Evolutionary conservation across 129 eudicot species (phyloP), one percentile per base, ranked within the genome.

Genomic region (Tagetes patula): DNA sequence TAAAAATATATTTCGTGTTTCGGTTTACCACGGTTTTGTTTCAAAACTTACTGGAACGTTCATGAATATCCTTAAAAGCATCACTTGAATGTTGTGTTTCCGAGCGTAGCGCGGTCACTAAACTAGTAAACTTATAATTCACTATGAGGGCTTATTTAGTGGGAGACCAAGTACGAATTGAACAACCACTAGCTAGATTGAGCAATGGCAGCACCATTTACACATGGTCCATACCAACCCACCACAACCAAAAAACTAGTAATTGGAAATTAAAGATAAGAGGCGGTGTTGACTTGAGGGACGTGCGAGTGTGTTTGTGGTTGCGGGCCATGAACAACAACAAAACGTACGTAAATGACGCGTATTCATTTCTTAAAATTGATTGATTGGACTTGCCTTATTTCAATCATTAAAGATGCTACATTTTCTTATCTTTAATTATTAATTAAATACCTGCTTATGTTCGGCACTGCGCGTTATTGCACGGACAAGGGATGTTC

Each of bases 171-270:
- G 27, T 20, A 20, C 27, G 27, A 20, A 20, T 20, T 43, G 52
- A 65, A 75, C 65, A 54, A 75, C 36, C 55, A 75, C 12, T 71
- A 38, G 52, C 27, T 20, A 20, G 27, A 20, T 20, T 20, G 27
- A 54, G 41, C 55, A 8, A n/a, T 32, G 49, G 43, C 52, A 71
- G 54, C 39, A 53, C 52, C 72, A 53, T 74, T 48, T 48, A 40
- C 48, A 43, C 60, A 76, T 76, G 80, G 75, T 68, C 75, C 75
- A 68, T 75, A 43, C 20, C 55, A 48, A 54, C 61, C n/a, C 33
- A 34, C 1, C 9, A 46, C 33, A 10, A 42, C 32, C 49, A 42
- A 76, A 53, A 42, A 20, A 20, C 27, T 20, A 20, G 27, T 20
- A 20, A 20, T 20, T 5, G 46, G 38, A 75, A 34, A 20, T 20